These are phyloP conservation scores for Termitomyces sp. DNA, from an alignment of 1,284 basidiomycete species.

Conservation along the genomic window DNA sequence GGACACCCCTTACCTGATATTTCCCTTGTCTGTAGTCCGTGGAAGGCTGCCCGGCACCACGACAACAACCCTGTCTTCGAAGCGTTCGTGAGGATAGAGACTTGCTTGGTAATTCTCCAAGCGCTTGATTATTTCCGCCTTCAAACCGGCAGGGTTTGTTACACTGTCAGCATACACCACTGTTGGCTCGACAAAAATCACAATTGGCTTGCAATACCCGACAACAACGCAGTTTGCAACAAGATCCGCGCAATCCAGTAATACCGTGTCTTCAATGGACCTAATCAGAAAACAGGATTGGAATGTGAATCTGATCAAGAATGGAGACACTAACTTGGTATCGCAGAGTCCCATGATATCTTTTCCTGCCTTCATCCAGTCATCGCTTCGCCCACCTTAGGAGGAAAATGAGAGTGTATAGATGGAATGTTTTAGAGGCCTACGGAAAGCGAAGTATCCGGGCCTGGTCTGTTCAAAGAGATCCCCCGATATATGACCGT, in stretches of 20 bases:
- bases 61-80: conserved; percentile 9
- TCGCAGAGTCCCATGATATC: conserved; percentile 5
- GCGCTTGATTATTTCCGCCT: conserved; percentile 13
- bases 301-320: neutral
- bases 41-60: conserved; percentile 4
- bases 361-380: conserved; percentile 10
- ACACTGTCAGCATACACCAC: neutral
- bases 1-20: conserved; percentile 15
- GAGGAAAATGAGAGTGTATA: neutral
- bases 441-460: conserved; percentile 24
- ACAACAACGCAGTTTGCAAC: conserved; percentile 8
- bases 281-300: neutral
- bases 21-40: conserved; percentile 19
- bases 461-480: conserved; percentile 24
- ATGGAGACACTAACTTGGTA: conserved; percentile 3
- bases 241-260: conserved; percentile 4
- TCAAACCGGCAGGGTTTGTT: neutral
- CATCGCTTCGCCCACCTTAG: conserved; percentile 11
- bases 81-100: conserved; percentile 21
- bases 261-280: conserved; percentile 6
- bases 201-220: conserved; percentile 8
- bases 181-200: conserved; percentile 8
- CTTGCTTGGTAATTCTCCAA: conserved; percentile 17
- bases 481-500: conserved; percentile 26
- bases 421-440: neutral